Base-by-base conservation (phyloP, 345 rosid genomes). In the Heritiera fomes region DNA sequence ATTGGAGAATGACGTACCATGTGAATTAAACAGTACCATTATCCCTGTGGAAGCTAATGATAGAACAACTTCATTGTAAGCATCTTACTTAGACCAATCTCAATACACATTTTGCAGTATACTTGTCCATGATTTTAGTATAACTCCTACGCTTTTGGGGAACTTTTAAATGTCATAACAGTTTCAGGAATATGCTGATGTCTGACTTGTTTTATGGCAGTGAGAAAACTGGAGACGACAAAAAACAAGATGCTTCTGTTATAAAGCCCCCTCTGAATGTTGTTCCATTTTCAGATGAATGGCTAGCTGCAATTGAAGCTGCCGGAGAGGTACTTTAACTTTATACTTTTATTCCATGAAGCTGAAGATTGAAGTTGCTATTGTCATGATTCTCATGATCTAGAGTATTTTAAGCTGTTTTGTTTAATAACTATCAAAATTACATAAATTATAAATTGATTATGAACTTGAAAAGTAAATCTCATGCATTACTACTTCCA, bases 301-400 rank as follows among this genome's bases (percentile, higher is more conserved):
- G 99, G 99, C 78, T 96, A 82, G 93, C 98, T 68, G 97, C 95
- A 73, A 71, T 92, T 75, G 98, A 92, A 88, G 95, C 94, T 77
- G 97, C 97, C 73, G 99, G 99, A 81, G 98, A 94, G 99, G 98
- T 96, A 90, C 59, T 77, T 32, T 67, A 17, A 65, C 13, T 20
- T 23, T 30, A 14, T 75, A 8, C 3, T 43, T 32, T 71, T 9
- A 52, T 34, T 17, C 6, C 14, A 56, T 50, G 61, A 71, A 40
- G 30, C 40, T 50, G 46, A 50, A 32, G 46, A 70, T 3, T 5
- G 41, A 23, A 70, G 28, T 14, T 12, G n/a, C 12, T 23, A 30
- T 66, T 7, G 18, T 70, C 18, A 28, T 13, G 20, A 47, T 34
- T 30, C 3, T 52, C 60, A 28, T 30, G 41, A 50, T 71, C 23